A percentile compares a stretch with the other conserved stretches of the same genome.
phyloP scores from a whole-genome alignment of 1,284 basidiomycete species.

The Marasmius tenuissimus region DNA sequence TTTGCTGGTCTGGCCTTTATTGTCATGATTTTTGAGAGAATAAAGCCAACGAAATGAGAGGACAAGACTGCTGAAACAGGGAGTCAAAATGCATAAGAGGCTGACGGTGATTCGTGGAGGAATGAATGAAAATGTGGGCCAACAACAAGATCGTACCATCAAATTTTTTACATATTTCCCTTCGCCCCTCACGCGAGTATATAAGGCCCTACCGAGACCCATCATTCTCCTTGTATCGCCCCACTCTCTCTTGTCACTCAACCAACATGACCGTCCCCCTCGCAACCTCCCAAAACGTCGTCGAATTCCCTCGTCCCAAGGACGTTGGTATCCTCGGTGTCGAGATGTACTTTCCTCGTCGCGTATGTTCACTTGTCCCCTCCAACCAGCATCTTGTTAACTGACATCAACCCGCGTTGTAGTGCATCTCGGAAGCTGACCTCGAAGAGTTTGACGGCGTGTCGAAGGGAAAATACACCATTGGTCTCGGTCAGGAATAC shows the following conservation, averaged over 20 bases:
- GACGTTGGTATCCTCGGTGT: slow-evolving; percentile 92
- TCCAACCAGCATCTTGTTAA: slow-evolving; percentile 10
- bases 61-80: too few species aligned
- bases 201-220: neutral
- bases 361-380: slow-evolving; percentile 50
- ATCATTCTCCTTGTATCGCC: neutral
- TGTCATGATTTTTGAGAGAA: too few species aligned
- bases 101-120: neutral
- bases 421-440: slow-evolving; percentile 95
- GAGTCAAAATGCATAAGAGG: too few species aligned
- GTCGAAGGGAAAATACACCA: slow-evolving; percentile 97
- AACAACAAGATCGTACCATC: slow-evolving; percentile 15
- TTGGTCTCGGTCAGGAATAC: slow-evolving; percentile 96
- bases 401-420: slow-evolving; percentile 10
- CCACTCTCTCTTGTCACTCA: slow-evolving; percentile 10
- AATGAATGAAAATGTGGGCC: neutral
- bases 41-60: too few species aligned
- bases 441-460: slow-evolving; percentile 97
- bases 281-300: slow-evolving; percentile 22
- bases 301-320: slow-evolving; percentile 65
- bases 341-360: slow-evolving; percentile 92
- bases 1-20: too few species aligned
- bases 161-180: slow-evolving; percentile 23
- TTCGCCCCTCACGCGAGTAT: slow-evolving; percentile 8
- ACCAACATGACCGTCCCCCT: slow-evolving; percentile 43